Percentiles rank a stretch among this genome's conserved stretches.
These are phyloP conservation scores for Arabidopsis suecica DNA, from an alignment of 345 rosid species.

Conservation along the genomic window DNA sequence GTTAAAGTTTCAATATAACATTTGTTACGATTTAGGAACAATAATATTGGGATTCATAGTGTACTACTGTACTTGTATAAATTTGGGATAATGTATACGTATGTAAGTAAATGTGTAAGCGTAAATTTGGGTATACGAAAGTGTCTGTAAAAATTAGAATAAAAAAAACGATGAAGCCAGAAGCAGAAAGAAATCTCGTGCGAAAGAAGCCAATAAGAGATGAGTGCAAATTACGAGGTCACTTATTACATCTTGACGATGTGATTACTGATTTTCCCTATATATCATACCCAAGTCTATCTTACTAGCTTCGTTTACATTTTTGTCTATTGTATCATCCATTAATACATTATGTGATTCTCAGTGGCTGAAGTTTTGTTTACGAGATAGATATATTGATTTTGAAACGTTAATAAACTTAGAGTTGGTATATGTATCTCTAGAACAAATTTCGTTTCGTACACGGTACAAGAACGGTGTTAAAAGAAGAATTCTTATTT, in stretches of 20 bases:
- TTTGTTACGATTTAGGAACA: too few relatives aligned
- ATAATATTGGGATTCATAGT: too few relatives aligned
- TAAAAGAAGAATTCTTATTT: too few relatives aligned
- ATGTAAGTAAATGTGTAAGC: conserved; percentile 7
- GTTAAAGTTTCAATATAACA: too few relatives aligned
- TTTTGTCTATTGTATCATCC: too few relatives aligned
- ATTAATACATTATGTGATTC: not conserved
- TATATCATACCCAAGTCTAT: conserved; percentile 33
- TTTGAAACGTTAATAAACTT: not conserved
- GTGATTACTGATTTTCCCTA: conserved; percentile 16
- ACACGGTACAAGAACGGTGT: too few relatives aligned
- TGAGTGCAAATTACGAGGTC: conserved; percentile 37
- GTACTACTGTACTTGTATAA: too few relatives aligned
- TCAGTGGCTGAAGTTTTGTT: not conserved
- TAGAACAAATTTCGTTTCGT: not conserved
- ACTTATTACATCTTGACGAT: conserved; percentile 30
- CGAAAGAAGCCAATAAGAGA: conserved; percentile 31
- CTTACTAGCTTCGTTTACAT: not conserved
- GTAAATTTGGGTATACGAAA: conserved; percentile 20
- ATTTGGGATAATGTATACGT: not conserved
- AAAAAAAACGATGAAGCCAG: conserved; percentile 17
- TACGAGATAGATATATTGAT: not conserved
- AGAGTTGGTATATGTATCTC: not conserved
- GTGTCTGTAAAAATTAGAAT: conserved; percentile 8
- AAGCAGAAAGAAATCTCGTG: conserved; percentile 40